Conservation (phyloP, 1,139 yeast genomes). For the Candida freyschussii region DNA sequence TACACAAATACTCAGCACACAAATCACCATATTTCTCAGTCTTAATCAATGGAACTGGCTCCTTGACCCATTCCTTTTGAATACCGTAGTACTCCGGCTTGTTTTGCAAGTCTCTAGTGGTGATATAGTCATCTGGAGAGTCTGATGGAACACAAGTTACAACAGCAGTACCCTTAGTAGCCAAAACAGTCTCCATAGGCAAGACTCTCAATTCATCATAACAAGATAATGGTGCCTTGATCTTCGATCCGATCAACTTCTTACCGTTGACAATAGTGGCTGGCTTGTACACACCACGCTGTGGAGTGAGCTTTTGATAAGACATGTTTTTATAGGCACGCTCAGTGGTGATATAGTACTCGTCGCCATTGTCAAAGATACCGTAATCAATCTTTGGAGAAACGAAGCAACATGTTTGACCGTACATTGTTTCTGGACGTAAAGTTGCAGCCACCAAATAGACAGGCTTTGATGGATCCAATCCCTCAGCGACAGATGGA, state of each 20-base stretch:
- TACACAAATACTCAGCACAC: constrained; percentile 82
- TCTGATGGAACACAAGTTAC: constrained; percentile 98
- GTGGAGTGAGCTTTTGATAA: constrained; percentile 88
- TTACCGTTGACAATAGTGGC: constrained; percentile 61
- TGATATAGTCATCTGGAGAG: constrained; percentile 95
- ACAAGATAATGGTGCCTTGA: constrained; percentile 78
- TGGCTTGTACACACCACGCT: constrained; percentile 72
- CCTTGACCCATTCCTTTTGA: constrained; percentile 80
- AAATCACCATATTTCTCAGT: constrained; percentile 86
- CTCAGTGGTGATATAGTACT: constrained; percentile 82
- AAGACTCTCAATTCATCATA: constrained; percentile 71
- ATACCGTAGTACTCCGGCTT: constrained; percentile 91
- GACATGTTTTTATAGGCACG: constrained; percentile 99
- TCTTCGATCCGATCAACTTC: constrained; percentile 76
- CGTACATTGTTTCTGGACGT: constrained; percentile 99
- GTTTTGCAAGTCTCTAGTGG: constrained; percentile 75
- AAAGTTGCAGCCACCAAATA: constrained; percentile 93
- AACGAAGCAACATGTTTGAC: constrained; percentile 97
- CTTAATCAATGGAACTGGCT: constrained; percentile 67
- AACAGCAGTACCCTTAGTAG: constrained; percentile 97
- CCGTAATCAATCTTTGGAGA: constrained; percentile 94
- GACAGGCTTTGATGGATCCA: constrained; percentile 59
- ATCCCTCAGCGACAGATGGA: constrained; percentile 45
- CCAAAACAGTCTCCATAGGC: constrained; percentile 97
- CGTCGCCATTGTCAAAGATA: constrained; percentile 80